phyloP scores from a whole-genome alignment of 1,139 yeast species.

The Pneumocystis wakefieldiae region DNA sequence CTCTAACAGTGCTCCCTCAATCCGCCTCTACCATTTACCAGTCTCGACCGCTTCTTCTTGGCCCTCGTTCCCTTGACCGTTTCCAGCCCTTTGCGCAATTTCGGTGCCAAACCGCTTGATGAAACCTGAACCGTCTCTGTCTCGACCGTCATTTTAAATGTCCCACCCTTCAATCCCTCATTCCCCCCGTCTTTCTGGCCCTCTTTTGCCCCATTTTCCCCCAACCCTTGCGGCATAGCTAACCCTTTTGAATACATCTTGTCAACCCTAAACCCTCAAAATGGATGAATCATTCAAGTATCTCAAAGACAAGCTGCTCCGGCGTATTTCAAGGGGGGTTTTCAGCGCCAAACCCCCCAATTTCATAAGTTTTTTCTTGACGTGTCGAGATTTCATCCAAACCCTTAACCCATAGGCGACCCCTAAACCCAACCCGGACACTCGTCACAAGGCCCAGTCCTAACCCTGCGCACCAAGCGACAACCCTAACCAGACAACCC shows the following conservation, averaged over 20 bases:
- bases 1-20: not conserved
- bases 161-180: not conserved
- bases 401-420: too few relatives aligned
- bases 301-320: too few relatives aligned
- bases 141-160: not conserved
- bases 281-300: too few relatives aligned
- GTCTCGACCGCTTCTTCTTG: not conserved
- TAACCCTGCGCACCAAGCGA: too few relatives aligned
- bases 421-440: too few relatives aligned
- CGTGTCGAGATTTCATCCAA: too few relatives aligned
- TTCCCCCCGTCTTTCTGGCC: not conserved
- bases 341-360: too few relatives aligned
- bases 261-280: too few relatives aligned
- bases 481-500: too few relatives aligned
- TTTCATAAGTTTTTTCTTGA: too few relatives aligned
- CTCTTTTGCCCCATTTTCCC: not conserved
- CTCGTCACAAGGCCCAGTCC: too few relatives aligned
- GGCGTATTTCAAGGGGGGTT: too few relatives aligned
- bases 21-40: not conserved
- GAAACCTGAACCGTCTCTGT: not conserved
- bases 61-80: not conserved
- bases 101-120: not conserved
- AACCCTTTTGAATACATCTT: not conserved
- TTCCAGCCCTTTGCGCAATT: not conserved
- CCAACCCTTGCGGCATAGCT: not conserved